phyloP scores from a whole-genome alignment of 495 filamentous ascomycete species.

The Hyaloscypha hepaticicola region DNA sequence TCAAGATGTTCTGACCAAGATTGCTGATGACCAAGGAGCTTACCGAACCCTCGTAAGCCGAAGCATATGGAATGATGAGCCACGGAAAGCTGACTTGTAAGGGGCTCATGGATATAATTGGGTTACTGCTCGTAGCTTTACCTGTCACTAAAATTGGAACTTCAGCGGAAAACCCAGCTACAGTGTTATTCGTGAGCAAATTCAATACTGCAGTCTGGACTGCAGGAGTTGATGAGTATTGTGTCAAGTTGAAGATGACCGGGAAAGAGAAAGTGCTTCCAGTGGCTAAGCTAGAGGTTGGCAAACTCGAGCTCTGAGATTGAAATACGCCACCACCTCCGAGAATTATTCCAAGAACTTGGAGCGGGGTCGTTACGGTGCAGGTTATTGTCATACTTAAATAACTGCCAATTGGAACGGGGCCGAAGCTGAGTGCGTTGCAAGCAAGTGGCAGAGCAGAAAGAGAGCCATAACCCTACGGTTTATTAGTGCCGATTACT shows the following conservation, averaged over 20 bases:
- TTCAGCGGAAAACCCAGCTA: constrained; percentile 31
- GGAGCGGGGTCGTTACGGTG: constrained; percentile 38
- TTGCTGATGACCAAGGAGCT: constrained; percentile 40
- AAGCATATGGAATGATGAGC: constrained; percentile 35
- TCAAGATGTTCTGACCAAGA: constrained; percentile 35
- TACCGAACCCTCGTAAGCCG: constrained; percentile 29
- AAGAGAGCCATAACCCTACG: constrained; percentile 36
- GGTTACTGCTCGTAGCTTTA: constrained; percentile 30
- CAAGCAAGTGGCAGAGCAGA: constrained; percentile 39
- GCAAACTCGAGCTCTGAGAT: constrained; percentile 36
- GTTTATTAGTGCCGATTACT: not conserved
- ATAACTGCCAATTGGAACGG: constrained; percentile 35
- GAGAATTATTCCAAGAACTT: constrained; percentile 33
- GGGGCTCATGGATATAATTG: constrained; percentile 39
- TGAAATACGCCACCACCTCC: constrained; percentile 34
- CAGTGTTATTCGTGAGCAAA: constrained; percentile 28
- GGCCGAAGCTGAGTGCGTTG: constrained; percentile 41
- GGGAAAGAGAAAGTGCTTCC: constrained; percentile 39
- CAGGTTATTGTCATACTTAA: constrained; percentile 36
- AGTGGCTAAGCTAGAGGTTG: constrained; percentile 25
- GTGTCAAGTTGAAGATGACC: constrained; percentile 39
- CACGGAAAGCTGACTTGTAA: constrained; percentile 39
- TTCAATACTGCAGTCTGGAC: constrained; percentile 22
- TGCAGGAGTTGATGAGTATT: constrained; percentile 27
- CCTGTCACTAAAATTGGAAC: constrained; percentile 37